Evolutionary conservation across 805 yeast genomes (phyloP).

Genomic region (Wickerhamiella nectarea): DNA sequence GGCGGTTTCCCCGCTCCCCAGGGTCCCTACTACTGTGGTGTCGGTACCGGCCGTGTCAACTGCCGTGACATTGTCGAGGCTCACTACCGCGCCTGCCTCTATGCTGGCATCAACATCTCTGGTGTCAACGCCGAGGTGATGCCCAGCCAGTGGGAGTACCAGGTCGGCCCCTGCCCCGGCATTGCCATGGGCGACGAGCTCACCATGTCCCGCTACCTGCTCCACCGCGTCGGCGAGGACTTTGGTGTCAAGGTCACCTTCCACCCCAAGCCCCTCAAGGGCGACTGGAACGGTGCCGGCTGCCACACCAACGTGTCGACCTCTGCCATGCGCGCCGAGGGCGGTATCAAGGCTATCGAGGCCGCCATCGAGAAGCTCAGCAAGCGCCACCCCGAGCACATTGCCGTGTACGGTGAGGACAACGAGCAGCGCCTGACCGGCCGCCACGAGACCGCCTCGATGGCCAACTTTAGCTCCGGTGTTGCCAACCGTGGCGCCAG

Average conservation of each 20-base stretch:
- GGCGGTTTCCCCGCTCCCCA: conserved; percentile 99
- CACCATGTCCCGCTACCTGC: conserved; percentile 88
- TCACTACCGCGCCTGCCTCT: conserved; percentile 94
- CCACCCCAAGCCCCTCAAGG: conserved; percentile 98
- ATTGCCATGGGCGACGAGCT: conserved; percentile 94
- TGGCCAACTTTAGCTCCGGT: conserved; percentile 84
- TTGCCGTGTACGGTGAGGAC: conserved; percentile 87
- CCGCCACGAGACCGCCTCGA: conserved; percentile 94
- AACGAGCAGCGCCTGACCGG: conserved; percentile 94
- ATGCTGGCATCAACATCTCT: conserved; percentile 78
- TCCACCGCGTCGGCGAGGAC: conserved; percentile 94
- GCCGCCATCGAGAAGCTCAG: conserved; percentile 85
- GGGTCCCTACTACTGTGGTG: conserved; percentile 99
- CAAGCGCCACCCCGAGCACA: conserved; percentile 93
- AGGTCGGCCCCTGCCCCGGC: conserved; percentile 96
- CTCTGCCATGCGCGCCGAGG: conserved; percentile 75
- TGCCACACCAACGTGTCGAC: conserved; percentile 99
- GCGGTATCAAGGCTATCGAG: conserved; percentile 93
- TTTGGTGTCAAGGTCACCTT: conserved; percentile 96
- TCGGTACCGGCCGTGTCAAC: conserved; percentile 94
- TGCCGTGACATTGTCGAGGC: conserved; percentile 98
- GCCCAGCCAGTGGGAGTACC: conserved; percentile 99
- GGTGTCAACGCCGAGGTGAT: conserved; percentile 99
- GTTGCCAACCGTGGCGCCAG: conserved; percentile 99
- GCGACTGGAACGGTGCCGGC: conserved; percentile 99